A percentile compares a stretch with the other conserved stretches of the same genome.
These are phyloP conservation scores for Claviceps monticola DNA, from an alignment of 2,329 filamentous ascomycete species.

Conservation along the genomic window DNA sequence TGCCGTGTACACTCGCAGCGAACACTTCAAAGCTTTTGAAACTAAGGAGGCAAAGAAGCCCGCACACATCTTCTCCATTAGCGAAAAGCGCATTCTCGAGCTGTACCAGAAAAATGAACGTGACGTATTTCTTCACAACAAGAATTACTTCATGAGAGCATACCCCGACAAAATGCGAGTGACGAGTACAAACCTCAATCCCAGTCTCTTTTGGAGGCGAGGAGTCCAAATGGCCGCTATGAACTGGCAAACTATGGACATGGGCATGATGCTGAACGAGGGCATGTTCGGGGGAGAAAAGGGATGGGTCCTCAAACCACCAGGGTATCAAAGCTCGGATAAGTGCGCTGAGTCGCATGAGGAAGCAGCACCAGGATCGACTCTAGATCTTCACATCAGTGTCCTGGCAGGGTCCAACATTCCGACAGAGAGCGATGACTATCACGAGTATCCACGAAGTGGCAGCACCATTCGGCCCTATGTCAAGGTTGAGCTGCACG, in stretches of 20 bases:
- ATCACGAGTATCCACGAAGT: constrained; percentile 17
- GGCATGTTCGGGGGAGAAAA: constrained; percentile 85
- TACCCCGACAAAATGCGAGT: constrained; percentile 72
- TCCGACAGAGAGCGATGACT: constrained; percentile 18
- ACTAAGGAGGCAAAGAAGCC: constrained; percentile 47
- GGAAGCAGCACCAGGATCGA: constrained; percentile 33
- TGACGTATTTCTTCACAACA: constrained; percentile 77
- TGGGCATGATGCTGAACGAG: constrained; percentile 91
- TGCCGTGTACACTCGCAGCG: constrained; percentile 77
- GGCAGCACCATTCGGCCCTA: constrained; percentile 45
- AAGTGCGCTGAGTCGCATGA: constrained; percentile 26
- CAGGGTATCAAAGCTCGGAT: constrained; percentile 48
- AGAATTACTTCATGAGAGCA: constrained; percentile 75
- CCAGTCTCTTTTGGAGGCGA: constrained; percentile 78
- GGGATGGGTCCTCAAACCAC: constrained; percentile 78
- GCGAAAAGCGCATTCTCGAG: constrained; percentile 59
- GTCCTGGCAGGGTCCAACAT: constrained; percentile 67
- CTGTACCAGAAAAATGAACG: constrained; percentile 48
- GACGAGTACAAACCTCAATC: constrained; percentile 88
- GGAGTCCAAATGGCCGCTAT: constrained; percentile 96
- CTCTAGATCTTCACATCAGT: constrained; percentile 55
- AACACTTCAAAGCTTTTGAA: constrained; percentile 61
- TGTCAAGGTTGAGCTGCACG: constrained; percentile 68
- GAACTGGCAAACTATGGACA: constrained; percentile 93
- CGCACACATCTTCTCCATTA: constrained; percentile 74